Conservation (phyloP, 202 grass and related monocot genomes). For the Tripidium arundinaceum region DNA sequence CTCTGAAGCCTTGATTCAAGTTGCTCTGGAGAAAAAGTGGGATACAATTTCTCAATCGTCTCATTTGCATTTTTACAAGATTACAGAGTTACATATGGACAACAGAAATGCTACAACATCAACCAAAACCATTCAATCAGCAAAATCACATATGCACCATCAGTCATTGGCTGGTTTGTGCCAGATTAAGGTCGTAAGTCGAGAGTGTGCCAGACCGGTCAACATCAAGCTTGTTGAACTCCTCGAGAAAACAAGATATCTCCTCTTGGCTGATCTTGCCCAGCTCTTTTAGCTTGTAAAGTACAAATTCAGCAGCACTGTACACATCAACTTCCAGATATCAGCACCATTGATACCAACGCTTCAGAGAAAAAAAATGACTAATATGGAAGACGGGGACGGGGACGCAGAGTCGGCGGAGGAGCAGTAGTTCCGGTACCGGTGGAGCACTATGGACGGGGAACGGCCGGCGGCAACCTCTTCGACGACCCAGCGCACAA, state of each 20-base stretch:
- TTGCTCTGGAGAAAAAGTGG: background rate
- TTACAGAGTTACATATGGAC: slow-evolving; percentile 18
- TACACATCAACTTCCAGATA: slow-evolving; percentile 14
- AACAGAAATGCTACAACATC: slow-evolving; percentile 21
- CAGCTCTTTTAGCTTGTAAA: slow-evolving; percentile 97
- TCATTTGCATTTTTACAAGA: slow-evolving; percentile 8
- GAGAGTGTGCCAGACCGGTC: slow-evolving; percentile 76
- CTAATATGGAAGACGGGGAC: too few relatives aligned
- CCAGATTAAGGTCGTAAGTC: slow-evolving; percentile 45
- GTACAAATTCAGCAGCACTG: slow-evolving; percentile 90
- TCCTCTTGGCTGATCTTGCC: slow-evolving; percentile 91
- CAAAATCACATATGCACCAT: slow-evolving; percentile 15
- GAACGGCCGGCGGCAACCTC: too few relatives aligned
- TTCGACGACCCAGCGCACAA: too few relatives aligned
- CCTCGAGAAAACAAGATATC: slow-evolving; percentile 73
- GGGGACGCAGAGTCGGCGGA: too few relatives aligned
- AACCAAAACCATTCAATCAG: slow-evolving; percentile 21
- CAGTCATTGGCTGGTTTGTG: slow-evolving; percentile 39
- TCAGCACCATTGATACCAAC: background rate
- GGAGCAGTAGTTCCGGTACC: too few relatives aligned
- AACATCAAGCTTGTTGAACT: slow-evolving; percentile 73
- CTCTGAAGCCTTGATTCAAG: background rate
- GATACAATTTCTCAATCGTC: background rate
- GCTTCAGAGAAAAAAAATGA: too few relatives aligned
- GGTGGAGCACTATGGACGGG: too few relatives aligned